Evolutionary conservation across 768 basidiomycete species (phyloP).

Genomic region (Rhodosporidiobolus sp.): DNA sequence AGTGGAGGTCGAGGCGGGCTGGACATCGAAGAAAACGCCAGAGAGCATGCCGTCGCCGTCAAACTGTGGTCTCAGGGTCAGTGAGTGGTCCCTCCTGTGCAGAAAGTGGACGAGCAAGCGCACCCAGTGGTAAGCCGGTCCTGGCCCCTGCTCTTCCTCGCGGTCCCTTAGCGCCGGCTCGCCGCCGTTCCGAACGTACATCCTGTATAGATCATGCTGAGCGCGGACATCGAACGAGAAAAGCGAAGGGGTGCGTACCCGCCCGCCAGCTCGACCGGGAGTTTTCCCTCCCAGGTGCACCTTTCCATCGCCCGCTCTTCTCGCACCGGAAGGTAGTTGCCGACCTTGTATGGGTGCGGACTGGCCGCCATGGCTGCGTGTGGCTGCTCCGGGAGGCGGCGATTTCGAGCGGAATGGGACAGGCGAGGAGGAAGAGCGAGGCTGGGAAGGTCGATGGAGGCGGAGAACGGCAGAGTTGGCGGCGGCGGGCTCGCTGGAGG

Average conservation of each 20-base stretch:
- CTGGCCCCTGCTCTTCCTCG: conserved; percentile 22
- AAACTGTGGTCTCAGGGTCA: conserved; percentile 44
- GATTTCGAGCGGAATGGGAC: background rate
- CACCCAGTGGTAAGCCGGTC: conserved; percentile 48
- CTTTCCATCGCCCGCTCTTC: conserved; percentile 47
- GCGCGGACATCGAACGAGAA: no score
- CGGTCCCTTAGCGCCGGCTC: conserved; percentile 45
- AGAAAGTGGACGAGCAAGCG: background rate
- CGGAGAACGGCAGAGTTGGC: no score
- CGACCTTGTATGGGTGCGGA: conserved; percentile 48
- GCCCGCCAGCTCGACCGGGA: conserved; percentile 48
- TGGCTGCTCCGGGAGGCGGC: no score
- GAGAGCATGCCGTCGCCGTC: conserved; percentile 53
- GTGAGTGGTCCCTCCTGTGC: background rate
- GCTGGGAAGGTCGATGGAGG: background rate
- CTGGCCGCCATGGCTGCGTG: background rate
- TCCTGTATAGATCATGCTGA: conserved; percentile 16
- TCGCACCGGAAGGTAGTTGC: conserved; percentile 50
- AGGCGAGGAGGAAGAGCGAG: background rate
- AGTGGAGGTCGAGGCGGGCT: background rate
- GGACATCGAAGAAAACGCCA: conserved; percentile 48
- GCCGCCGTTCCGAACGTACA: conserved; percentile 52
- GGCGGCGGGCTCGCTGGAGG: no score
- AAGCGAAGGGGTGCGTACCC: conserved; percentile 16
- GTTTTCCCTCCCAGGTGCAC: conserved; percentile 44